phyloP scores from a whole-genome alignment of 2,329 filamentous ascomycete species.

The Trichoderma sp. region DNA sequence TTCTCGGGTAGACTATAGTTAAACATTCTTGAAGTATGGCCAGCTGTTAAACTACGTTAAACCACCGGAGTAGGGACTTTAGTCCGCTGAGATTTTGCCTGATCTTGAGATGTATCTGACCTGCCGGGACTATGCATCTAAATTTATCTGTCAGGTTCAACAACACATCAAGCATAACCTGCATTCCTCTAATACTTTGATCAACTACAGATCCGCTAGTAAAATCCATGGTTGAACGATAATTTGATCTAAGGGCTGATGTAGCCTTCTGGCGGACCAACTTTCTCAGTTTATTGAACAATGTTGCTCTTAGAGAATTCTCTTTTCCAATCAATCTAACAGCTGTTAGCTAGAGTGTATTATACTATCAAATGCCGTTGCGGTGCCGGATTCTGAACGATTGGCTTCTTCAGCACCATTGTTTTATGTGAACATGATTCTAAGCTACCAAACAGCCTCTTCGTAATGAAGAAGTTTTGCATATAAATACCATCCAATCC shows the following conservation, averaged over 20 bases:
- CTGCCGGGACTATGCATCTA: not conserved
- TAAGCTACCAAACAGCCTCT: not conserved
- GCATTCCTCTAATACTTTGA: not conserved
- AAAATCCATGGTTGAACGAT: not conserved
- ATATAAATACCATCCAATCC: not conserved
- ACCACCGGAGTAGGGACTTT: not conserved
- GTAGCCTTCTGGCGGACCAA: not conserved
- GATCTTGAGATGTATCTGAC: not conserved
- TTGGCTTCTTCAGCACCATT: not conserved
- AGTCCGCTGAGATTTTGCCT: not conserved
- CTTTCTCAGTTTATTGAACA: not conserved
- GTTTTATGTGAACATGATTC: not conserved
- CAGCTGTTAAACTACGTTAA: not conserved
- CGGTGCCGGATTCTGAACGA: not conserved
- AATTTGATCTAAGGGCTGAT: not conserved
- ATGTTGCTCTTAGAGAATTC: not conserved
- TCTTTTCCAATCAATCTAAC: not conserved
- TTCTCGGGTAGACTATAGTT: not conserved
- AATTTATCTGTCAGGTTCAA: not conserved
- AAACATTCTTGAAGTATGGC: not conserved
- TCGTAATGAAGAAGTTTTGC: fast-evolving
- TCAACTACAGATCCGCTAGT: not conserved
- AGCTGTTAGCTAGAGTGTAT: not conserved
- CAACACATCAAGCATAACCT: not conserved
- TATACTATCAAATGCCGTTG: not conserved